Percentiles rank a stretch among this genome's conserved stretches.
Evolutionary conservation across 176 grass and related monocot genomes (phyloP).

Genomic region (Eleusine coracana): DNA sequence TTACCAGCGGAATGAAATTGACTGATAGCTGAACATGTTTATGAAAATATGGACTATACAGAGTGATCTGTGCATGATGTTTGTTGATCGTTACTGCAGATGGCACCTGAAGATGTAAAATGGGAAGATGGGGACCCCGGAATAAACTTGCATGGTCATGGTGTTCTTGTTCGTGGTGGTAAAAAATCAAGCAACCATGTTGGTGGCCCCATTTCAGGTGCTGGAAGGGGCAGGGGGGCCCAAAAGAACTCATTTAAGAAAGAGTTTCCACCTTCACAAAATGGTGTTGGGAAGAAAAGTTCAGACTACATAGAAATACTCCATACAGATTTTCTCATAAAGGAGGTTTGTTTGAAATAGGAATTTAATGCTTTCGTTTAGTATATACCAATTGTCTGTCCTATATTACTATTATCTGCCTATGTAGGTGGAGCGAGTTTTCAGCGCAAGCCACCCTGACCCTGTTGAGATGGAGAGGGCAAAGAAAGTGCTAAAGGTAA

Average conservation of each 20-base stretch:
- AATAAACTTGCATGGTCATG: slow-evolving; percentile 37
- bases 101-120: slow-evolving; percentile 67
- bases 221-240: slow-evolving; percentile 49
- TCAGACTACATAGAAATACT: slow-evolving; percentile 53
- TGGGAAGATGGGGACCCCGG: slow-evolving; percentile 64
- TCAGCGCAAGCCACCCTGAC: slow-evolving; percentile 54
- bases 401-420: not conserved
- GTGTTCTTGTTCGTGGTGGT: slow-evolving; percentile 30
- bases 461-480: slow-evolving; percentile 70
- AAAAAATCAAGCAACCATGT: slow-evolving; percentile 48
- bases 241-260: slow-evolving; percentile 56
- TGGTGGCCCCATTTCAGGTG: slow-evolving; percentile 47
- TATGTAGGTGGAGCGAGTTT: slow-evolving; percentile 67
- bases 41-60: not conserved
- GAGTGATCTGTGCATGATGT: not conserved
- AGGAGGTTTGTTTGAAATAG: slow-evolving; percentile 52
- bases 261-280: slow-evolving; percentile 48
- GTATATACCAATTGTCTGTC: not conserved
- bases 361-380: slow-evolving; percentile 2
- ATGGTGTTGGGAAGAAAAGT: slow-evolving; percentile 57
- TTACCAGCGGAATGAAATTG: not conserved
- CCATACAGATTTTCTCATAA: slow-evolving; percentile 59
- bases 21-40: not conserved
- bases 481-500: slow-evolving; percentile 84
- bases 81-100: slow-evolving; percentile 41